phyloP scores from a whole-genome alignment of 129 eudicot species.

The Escallonia rubra region DNA sequence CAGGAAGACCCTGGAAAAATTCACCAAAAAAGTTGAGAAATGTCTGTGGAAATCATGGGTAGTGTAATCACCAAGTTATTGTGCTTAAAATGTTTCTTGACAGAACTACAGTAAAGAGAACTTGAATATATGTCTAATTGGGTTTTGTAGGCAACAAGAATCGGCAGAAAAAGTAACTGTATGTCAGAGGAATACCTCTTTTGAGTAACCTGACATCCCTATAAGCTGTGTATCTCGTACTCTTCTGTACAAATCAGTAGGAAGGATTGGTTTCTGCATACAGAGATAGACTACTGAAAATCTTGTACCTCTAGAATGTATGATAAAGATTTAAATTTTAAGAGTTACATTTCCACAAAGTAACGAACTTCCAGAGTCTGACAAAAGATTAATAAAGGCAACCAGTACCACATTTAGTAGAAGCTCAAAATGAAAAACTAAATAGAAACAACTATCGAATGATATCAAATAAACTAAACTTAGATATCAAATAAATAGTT shows the following conservation, averaged over 20 bases:
- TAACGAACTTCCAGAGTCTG: background rate
- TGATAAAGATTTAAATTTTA: too few species aligned
- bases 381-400: too few species aligned
- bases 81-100: background rate
- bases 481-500: too few species aligned
- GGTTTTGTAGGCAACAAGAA: background rate
- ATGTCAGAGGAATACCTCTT: conserved; percentile 49
- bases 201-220: conserved; percentile 90
- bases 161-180: background rate
- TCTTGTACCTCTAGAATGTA: background rate
- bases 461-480: too few species aligned
- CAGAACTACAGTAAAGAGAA: background rate
- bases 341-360: background rate
- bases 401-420: too few species aligned
- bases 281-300: background rate
- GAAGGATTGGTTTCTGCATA: conserved; percentile 86
- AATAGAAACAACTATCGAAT: too few species aligned
- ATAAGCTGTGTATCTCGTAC: conserved; percentile 86
- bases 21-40: conserved; percentile 1
- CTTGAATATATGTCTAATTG: background rate
- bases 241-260: conserved; percentile 63
- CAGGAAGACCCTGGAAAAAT: conserved; percentile 78
- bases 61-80: background rate
- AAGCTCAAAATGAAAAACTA: too few species aligned
- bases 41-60: conserved; percentile 2